Evolutionary conservation across 2,329 filamentous ascomycete species (phyloP).

Genomic region (Claviceps digitariae): DNA sequence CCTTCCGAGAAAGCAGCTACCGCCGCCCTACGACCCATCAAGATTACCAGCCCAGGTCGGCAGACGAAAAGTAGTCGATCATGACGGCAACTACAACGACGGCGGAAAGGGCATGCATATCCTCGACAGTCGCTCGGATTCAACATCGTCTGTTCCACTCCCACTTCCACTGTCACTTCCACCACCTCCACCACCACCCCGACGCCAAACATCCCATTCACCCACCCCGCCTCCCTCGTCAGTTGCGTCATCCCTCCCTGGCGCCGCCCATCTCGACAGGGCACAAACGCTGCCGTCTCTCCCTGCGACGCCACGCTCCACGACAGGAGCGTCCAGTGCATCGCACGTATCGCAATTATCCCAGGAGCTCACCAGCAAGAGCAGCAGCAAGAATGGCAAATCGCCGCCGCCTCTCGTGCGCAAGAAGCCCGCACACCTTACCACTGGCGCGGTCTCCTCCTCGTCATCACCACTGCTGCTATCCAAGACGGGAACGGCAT

Average conservation of each 20-base stretch:
- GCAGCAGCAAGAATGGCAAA: constrained; percentile 16
- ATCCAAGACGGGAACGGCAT: constrained; percentile 11
- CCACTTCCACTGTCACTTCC: constrained; percentile 13
- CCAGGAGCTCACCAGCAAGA: constrained; percentile 18
- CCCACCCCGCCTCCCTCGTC: constrained; percentile 2
- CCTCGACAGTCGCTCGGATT: background rate
- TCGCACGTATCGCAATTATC: constrained; percentile 22
- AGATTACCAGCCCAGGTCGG: constrained; percentile 32
- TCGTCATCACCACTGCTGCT: constrained; percentile 10
- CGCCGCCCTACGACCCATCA: constrained; percentile 35
- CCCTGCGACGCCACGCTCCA: constrained; percentile 16
- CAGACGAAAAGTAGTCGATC: constrained; percentile 24
- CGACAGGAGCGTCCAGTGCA: constrained; percentile 15
- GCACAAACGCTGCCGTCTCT: constrained; percentile 15
- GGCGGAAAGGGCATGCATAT: background rate
- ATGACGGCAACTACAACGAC: background rate
- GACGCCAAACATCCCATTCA: constrained; percentile 25
- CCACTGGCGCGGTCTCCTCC: constrained; percentile 11
- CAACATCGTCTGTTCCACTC: background rate
- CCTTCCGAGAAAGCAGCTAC: constrained; percentile 32
- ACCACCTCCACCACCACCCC: constrained; percentile 25
- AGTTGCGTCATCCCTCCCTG: constrained; percentile 2
- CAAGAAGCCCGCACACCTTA: constrained; percentile 47
- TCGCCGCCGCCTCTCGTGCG: constrained; percentile 45
- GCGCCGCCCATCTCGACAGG: constrained; percentile 11